A percentile compares a stretch with the other conserved stretches of the same genome.
These are phyloP conservation scores for Ramularia endophylla DNA, from an alignment of 2,329 filamentous ascomycete species.

Conservation along the genomic window DNA sequence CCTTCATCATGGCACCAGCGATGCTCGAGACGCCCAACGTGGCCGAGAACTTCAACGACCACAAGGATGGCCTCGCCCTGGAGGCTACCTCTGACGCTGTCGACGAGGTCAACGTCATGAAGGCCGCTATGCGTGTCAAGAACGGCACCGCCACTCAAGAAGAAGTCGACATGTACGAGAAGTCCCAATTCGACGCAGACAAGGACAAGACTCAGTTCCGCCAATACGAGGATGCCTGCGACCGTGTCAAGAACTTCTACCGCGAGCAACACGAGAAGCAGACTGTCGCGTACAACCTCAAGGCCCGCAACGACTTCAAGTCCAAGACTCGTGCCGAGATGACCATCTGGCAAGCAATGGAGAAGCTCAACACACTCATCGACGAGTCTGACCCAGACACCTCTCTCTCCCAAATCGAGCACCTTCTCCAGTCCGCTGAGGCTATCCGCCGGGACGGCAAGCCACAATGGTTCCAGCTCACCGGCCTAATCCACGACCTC, in stretches of 20 bases:
- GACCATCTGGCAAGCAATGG: slow-evolving; percentile 86
- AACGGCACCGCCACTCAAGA: slow-evolving; percentile 40
- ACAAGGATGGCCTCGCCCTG: slow-evolving; percentile 52
- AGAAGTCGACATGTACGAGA: slow-evolving; percentile 47
- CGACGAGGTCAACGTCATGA: slow-evolving; percentile 56
- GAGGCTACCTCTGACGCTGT: slow-evolving; percentile 55
- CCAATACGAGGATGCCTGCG: slow-evolving; percentile 76
- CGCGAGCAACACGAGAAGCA: slow-evolving; percentile 64
- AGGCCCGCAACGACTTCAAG: slow-evolving; percentile 66
- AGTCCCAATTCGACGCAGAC: slow-evolving; percentile 62
- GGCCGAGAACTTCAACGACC: slow-evolving; percentile 41
- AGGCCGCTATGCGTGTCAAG: slow-evolving; percentile 48
- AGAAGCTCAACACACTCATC: slow-evolving; percentile 85
- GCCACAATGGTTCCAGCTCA: slow-evolving; percentile 76
- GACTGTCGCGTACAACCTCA: slow-evolving; percentile 77
- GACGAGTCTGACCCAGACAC: slow-evolving; percentile 92
- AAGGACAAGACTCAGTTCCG: slow-evolving; percentile 79
- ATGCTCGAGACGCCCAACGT: slow-evolving; percentile 39
- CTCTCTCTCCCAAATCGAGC: slow-evolving; percentile 79
- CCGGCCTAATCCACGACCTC: slow-evolving; percentile 71
- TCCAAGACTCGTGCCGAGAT: slow-evolving; percentile 65
- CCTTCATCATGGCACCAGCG: slow-evolving; percentile 40
- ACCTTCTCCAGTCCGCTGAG: slow-evolving; percentile 81
- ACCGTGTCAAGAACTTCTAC: slow-evolving; percentile 84
- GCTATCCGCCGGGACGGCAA: slow-evolving; percentile 81